A percentile compares a stretch with the other conserved stretches of the same genome.
phyloP scores from a whole-genome alignment of 2,329 filamentous ascomycete species.

The Chrysoporthe cubensis region DNA sequence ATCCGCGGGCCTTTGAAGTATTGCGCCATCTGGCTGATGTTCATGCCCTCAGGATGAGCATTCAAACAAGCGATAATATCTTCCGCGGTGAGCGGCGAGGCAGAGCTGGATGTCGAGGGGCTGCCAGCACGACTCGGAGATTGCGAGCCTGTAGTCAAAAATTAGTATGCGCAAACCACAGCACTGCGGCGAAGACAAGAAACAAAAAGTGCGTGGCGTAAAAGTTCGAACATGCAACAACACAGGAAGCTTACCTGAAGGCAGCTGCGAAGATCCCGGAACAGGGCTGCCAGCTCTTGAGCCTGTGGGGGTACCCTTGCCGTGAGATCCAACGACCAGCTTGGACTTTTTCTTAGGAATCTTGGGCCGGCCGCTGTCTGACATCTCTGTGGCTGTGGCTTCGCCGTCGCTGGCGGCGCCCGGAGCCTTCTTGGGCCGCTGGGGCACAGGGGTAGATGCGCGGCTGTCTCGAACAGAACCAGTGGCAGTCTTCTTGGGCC shows the following conservation, averaged over 20 bases:
- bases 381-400: conserved; percentile 70
- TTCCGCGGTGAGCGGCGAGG: conserved; percentile 47
- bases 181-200: neutral
- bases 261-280: conserved; percentile 35
- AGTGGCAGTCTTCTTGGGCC: conserved; percentile 66
- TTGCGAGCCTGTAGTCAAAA: conserved; percentile 22
- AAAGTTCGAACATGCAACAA: neutral
- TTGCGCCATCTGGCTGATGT: conserved; percentile 57
- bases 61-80: conserved; percentile 61
- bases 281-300: conserved; percentile 67
- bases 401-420: conserved; percentile 75
- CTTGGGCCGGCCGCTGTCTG: conserved; percentile 57
- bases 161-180: conserved; percentile 12
- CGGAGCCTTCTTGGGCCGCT: conserved; percentile 49
- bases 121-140: conserved; percentile 18
- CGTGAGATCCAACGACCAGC: conserved; percentile 39
- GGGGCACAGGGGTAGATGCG: conserved; percentile 59
- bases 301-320: conserved; percentile 57
- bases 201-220: neutral
- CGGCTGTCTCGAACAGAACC: conserved; percentile 56
- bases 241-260: conserved; percentile 41
- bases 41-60: conserved; percentile 54
- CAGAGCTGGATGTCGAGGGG: conserved; percentile 21
- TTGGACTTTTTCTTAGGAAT: conserved; percentile 61
- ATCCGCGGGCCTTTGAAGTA: conserved; percentile 54